Base-by-base conservation (phyloP, 2,329 filamentous ascomycete species). In the Colletotrichum limetticola region DNA sequence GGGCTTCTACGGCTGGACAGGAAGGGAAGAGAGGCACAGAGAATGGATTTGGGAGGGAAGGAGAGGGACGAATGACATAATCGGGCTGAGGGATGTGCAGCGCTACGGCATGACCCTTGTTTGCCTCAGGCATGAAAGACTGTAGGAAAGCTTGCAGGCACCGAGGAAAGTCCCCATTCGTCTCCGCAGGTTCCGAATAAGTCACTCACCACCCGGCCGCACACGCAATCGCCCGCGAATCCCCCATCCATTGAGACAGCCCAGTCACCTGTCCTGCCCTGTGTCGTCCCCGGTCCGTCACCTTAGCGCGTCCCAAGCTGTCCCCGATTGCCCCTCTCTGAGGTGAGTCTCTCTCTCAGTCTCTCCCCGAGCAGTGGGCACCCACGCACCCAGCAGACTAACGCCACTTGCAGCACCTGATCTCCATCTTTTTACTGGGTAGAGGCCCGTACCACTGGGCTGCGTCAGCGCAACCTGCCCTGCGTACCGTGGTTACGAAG, bases 11-110 rank as follows among this genome's bases (percentile, higher is more conserved):
- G 32, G 32, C 32, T 35, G 32, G 32, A 35, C 11, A 11, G 32
- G 61, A 46, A 42, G 37, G 37, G 19, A 42, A 42, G 37, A 42
- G 14, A 42, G 37, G 37, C 37, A 42, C 37, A 7, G 37, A 19
- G 5, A 16, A 42, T 7, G 14, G 6, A 16, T 42, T 42, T 16
- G 37, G 14, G 37, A 42, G 14, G 14, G 16, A 42, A 42, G 37
- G 62, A 16, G 52, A 52, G 63, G 35, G 14, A 35, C 46, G 66
- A 22, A 70, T 72, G 71, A 72, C 66, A 72, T 72, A 70, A 70
- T 66, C 60, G 22, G 14, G 16, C n/a, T 30, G 24, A 19, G 35
- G 16, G 57, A 71, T 57, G 22, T 28, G 35, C 56, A 11, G 49
- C 62, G 14, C 16, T 49, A 49, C 42, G 42, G 19, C 7, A 55